Base-by-base conservation (phyloP, 306 rosid species). In the Clitoria ternatea region DNA sequence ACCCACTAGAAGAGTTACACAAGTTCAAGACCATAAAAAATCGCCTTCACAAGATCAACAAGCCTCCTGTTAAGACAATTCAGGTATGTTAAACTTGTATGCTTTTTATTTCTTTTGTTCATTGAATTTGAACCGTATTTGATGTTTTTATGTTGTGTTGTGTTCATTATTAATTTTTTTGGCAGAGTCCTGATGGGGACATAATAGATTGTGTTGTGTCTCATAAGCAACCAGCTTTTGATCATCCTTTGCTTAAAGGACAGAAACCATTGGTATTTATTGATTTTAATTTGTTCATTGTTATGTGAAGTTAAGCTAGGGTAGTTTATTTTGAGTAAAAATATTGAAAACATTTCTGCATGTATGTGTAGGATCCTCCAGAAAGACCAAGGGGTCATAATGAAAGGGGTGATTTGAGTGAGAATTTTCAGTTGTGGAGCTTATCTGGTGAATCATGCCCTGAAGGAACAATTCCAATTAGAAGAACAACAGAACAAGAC, bases 111-210 rank as follows among this genome's bases (percentile, higher is more conserved):
- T 23, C 7, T 13, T 60, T 75, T 45, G 20, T 48, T 48, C 8
- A 73, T 53, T 22, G 22, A 1, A 52, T 76, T 53, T 22, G 22
- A 1, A 52, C 22, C 71, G 4, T 48, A 10, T n/a, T 32, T 48
- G n/a, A 26, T 24, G 22, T 8, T 67, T 40, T 59, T 69, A 4
- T 61, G 33, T 8, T 61, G 6, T 33, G 11, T n/a, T 45, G 37
- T 56, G 20, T 42, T 7, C 27, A 0, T 24, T 24, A 3, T 49
- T 27, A 2, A n/a, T 74, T 4, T 12, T 60, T 79, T 11, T 50
- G 64, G 77, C 77, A 88, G 95, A 85, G 95, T 80, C 87, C 95
- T 40, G 97, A 89, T 23, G 97, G 97, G n/a, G 97, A 91, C 77
- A 37, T 83, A 26, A 87, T 91, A 56, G 97, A 91, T 71, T 91